These are phyloP conservation scores for Clonostachys sp. DNA, from an alignment of 2,329 filamentous ascomycete genomes.

Conservation along the genomic window DNA sequence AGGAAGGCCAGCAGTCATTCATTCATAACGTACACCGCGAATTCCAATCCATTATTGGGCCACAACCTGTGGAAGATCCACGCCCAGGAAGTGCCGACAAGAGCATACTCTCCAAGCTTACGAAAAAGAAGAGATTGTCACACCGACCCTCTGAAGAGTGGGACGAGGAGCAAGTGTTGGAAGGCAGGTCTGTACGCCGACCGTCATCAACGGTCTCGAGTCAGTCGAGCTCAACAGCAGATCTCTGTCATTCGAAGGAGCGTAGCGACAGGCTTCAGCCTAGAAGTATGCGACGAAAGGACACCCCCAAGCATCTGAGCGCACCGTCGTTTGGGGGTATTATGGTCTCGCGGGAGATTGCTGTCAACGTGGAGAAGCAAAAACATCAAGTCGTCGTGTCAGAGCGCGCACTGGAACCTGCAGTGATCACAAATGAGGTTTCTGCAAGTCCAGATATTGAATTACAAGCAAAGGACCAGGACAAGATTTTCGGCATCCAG, in stretches of 20 bases:
- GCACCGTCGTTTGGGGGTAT: conserved; percentile 43
- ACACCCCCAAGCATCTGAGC: no score
- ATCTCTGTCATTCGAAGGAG: not conserved
- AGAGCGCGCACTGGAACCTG: no score
- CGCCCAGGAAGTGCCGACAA: not conserved
- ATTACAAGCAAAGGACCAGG: no score
- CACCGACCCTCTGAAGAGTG: not conserved
- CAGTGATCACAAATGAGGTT: no score
- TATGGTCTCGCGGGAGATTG: conserved; percentile 58
- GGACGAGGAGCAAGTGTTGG: not conserved
- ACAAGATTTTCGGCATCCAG: no score
- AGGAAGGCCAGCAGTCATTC: conserved; percentile 55
- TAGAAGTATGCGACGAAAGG: conserved; percentile 7
- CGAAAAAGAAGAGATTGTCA: not conserved
- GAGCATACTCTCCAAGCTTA: not conserved
- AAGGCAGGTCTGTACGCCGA: not conserved
- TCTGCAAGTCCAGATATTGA: no score
- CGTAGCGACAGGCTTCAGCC: not conserved
- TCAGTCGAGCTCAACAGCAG: not conserved
- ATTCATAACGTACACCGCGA: conserved; percentile 57
- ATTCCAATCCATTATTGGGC: conserved; percentile 43
- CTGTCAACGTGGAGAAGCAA: conserved; percentile 34
- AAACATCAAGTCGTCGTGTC: no score
- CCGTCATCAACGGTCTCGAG: not conserved
- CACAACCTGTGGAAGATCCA: no score